A percentile compares a stretch with the other conserved stretches of the same genome.
Conservation (phyloP, 192 early-diverging fungal genomes). For the Linnemannia exigua region DNA sequence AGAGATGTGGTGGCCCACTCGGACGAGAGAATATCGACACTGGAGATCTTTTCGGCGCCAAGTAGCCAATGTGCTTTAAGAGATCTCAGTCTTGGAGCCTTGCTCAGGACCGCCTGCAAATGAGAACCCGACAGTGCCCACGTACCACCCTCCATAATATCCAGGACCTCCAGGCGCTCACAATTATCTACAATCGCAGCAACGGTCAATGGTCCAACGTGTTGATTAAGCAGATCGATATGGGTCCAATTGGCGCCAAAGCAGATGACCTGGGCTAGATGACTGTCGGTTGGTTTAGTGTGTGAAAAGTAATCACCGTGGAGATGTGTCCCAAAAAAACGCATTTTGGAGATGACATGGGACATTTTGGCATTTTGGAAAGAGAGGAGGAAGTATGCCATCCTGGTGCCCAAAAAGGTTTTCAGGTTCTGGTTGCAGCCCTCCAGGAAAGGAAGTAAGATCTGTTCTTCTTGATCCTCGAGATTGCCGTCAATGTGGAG, state of each 20-base stretch:
- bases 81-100: not conserved
- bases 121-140: not conserved
- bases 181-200: not conserved
- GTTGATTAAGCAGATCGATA: too few relatives aligned
- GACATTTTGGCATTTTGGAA: too few relatives aligned
- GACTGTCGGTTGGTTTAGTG: too few relatives aligned
- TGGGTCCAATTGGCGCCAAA: too few relatives aligned
- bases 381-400: too few relatives aligned
- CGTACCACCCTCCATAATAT: not conserved
- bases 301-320: too few relatives aligned
- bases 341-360: too few relatives aligned
- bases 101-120: not conserved
- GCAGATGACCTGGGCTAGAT: too few relatives aligned
- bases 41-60: not conserved
- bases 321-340: too few relatives aligned
- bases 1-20: slow-evolving; percentile 14
- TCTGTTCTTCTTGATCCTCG: not conserved
- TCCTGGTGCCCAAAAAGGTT: too few relatives aligned
- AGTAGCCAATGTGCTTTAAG: slow-evolving; percentile 16
- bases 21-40: not conserved
- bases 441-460: not conserved
- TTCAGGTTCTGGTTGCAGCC: not conserved
- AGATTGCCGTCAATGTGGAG: not conserved
- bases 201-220: not conserved
- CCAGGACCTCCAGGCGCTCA: not conserved